phyloP scores from a whole-genome alignment of 108 stramenopile genomes.

The Pseudonitzschia multiseries region DNA sequence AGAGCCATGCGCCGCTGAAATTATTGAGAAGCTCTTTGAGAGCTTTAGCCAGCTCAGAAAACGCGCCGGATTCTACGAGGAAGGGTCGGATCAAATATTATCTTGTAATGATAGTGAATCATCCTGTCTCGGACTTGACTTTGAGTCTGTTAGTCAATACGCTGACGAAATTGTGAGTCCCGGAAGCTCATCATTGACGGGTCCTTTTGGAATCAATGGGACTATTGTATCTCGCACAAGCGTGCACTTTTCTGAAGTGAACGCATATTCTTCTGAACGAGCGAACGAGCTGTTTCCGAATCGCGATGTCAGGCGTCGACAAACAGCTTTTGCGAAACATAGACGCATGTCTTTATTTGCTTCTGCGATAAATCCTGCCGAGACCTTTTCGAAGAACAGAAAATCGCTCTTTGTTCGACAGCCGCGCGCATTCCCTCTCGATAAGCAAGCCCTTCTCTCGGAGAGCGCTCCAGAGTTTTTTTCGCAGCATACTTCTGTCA shows the following conservation, averaged over 20 bases:
- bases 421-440: not conserved
- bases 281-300: not conserved
- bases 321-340: slow-evolving; percentile 42
- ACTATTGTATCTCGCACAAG: not conserved
- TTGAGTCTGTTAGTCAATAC: slow-evolving; percentile 26
- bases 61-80: slow-evolving; percentile 18
- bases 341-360: slow-evolving; percentile 41
- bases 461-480: slow-evolving; percentile 21
- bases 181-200: not conserved
- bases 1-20: slow-evolving; percentile 34
- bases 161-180: slow-evolving; percentile 3
- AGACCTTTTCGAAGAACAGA: slow-evolving; percentile 17
- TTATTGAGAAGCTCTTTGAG: slow-evolving; percentile 37
- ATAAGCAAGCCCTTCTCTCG: not conserved
- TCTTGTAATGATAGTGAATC: not conserved
- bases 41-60: slow-evolving; percentile 43
- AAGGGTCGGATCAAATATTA: not conserved
- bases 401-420: slow-evolving; percentile 32
- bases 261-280: not conserved
- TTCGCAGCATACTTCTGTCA: slow-evolving; percentile 4
- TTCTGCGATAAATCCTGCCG: slow-evolving; percentile 33
- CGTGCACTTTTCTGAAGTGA: not conserved
- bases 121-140: slow-evolving; percentile 13
- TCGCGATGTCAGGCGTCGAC: slow-evolving; percentile 25
- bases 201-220: not conserved